phyloP scores from a whole-genome alignment of 2,329 filamentous ascomycete genomes.

The Coccinonectria pachysandricola region DNA sequence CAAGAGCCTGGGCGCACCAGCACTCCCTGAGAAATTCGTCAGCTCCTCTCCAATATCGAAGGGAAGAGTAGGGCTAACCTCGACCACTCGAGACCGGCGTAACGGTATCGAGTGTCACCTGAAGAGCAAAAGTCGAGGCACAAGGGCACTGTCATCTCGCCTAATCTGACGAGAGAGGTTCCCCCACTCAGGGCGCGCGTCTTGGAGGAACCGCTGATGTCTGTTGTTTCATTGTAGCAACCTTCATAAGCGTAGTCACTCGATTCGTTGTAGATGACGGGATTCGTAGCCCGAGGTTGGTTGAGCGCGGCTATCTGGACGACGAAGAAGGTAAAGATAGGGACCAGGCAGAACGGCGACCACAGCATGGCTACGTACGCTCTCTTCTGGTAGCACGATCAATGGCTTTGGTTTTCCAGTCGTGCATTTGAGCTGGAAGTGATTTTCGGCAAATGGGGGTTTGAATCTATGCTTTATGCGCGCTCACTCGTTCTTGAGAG shows the following conservation, averaged over 20 bases:
- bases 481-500: no score
- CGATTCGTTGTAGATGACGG: constrained; percentile 26
- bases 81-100: constrained; percentile 46
- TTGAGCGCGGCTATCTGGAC: no score
- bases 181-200: constrained; percentile 38
- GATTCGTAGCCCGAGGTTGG: constrained; percentile 7
- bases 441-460: no score
- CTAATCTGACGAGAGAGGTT: constrained; percentile 27
- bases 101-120: constrained; percentile 30
- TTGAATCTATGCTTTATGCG: no score
- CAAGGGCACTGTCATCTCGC: constrained; percentile 39
- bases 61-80: constrained; percentile 20
- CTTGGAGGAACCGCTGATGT: constrained; percentile 27
- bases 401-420: no score
- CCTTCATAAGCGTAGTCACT: constrained; percentile 40
- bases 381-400: no score
- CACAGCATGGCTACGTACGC: no score
- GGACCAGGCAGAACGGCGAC: constrained; percentile 8
- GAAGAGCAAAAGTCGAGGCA: constrained; percentile 42
- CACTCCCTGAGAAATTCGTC: constrained; percentile 36
- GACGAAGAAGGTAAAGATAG: constrained; percentile 4
- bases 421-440: no score
- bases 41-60: no score
- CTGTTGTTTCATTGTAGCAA: constrained; percentile 49
- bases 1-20: constrained; percentile 46